phyloP scores from a whole-genome alignment of 257 asterid species.

The Solanum tarijense region DNA sequence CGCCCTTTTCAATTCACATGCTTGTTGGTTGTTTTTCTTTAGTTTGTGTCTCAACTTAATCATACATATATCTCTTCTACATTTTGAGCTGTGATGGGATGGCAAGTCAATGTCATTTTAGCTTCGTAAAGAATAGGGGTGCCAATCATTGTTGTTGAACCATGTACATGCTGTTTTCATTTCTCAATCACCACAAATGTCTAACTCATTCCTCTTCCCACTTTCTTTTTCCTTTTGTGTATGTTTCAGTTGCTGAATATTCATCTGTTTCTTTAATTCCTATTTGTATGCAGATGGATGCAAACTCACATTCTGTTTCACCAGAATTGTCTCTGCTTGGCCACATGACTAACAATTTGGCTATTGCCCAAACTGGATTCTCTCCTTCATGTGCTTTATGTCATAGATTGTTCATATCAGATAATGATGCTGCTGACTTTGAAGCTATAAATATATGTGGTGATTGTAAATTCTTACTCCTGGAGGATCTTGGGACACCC shows the following conservation, averaged over 20 bases:
- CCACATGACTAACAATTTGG: conserved; percentile 9
- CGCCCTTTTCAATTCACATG: background rate
- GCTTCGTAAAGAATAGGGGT: background rate
- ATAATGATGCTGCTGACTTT: conserved; percentile 28
- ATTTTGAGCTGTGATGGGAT: background rate
- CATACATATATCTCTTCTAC: background rate
- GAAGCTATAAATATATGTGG: conserved; percentile 49
- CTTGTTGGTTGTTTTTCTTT: background rate
- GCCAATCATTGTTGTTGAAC: background rate
- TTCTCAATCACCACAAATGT: background rate
- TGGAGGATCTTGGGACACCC: conserved; percentile 52
- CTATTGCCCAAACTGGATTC: conserved; percentile 3
- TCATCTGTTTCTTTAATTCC: background rate
- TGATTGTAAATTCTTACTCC: conserved; percentile 69
- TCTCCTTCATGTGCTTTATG: conserved; percentile 50
- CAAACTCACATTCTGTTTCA: conserved; percentile 23
- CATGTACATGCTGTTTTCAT: background rate
- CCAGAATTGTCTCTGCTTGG: conserved; percentile 24
- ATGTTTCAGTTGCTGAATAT: background rate
- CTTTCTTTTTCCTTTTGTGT: background rate
- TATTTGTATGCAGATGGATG: conserved; percentile 16
- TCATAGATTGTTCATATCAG: conserved; percentile 31
- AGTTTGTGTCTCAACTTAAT: background rate
- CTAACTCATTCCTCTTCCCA: background rate
- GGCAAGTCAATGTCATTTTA: background rate